Base-by-base conservation (phyloP, 2,329 filamentous ascomycete species). In the Trichophyton rubrum region DNA sequence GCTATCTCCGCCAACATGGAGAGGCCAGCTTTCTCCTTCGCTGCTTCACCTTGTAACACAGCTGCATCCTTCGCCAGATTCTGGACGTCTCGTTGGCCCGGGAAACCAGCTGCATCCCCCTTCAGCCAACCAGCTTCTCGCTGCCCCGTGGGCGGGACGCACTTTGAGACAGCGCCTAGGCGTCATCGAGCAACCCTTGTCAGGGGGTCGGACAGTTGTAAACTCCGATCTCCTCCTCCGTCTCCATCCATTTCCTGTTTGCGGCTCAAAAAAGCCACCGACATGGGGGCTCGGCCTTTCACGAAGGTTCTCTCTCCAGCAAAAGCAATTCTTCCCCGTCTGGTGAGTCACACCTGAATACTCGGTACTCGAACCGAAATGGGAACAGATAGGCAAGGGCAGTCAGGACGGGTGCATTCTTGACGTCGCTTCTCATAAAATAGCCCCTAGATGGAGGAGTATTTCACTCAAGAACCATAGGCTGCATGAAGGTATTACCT, bases 151-250 rank as follows among this genome's bases (percentile, higher is more conserved):
- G n/a, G 43, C 43, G 43, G 43, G 20, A 47, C 22, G 7, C 43
- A 9, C 9, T 24, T 53, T 53, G 49, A 30, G 49, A 33, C 27
- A 33, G 49, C 22, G 15, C 33, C 33, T 13, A 17, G 6, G 49
- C 40, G 22, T 30, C 43, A 24, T 22, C 11, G 33, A 9, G 33
- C 11, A 38, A 47, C 13, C 49, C 49, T 17, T 53, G 49, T 53
- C 49, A 53, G 49, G 49, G 27, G 49, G 49, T 53, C 49, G 49
- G 49, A 53, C 22, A 53, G 49, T 53, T 53, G 49, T 27, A 53
- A 30, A 27, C 49, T 33, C 49, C 49, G 49, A 53, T 24, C 22
- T 30, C 27, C 24, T 27, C 8, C 33, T 38, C 33, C 33, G 33
- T 38, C 33, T 13, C 33, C 13, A 13, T 30, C 49, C 45, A 27